Evolutionary conservation across 345 rosid genomes (phyloP), one percentile per base, ranked within the genome.

Genomic region (Euphorbia lathyris): DNA sequence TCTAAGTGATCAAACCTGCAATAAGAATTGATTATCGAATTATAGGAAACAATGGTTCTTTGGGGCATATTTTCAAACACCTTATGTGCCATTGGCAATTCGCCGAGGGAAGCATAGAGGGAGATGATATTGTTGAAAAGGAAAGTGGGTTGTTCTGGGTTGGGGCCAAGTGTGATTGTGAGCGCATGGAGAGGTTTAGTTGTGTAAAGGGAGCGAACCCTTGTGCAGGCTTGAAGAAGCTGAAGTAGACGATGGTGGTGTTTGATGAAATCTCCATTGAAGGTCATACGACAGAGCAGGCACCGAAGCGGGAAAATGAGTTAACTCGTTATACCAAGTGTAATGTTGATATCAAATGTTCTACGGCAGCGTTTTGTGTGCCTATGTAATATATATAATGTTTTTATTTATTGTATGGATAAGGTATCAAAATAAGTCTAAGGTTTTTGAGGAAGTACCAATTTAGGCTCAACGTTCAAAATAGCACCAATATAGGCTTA

Each of bases 141-240:
- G 65, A 64, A 90, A 66, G 87, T 60, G 47, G 89, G 77, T 70
- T 91, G 96, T 25, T 63, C 53, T 29, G 80, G 71, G 58, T 69
- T 67, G 13, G 80, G 62, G 8, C 80, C 83, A 61, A 81, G 63
- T 1, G 90, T 88, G 66, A 86, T 74, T 69, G 81, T 55, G 40
- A 91, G 86, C 0, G 96, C 98, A 40, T 91, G 97, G 36, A 91
- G 89, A 75, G 83, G 66, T 66, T 84, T 87, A 14, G 87, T 79
- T 17, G 73, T 78, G 29, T 72, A 58, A 56, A 91, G 78, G 40
- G 92, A 82, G 66, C 75, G 87, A 80, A 69, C 29, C 51, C 58
- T 81, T 43, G 81, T 62, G 82, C 85, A 81, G 57, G 68, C 65
- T 47, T 77, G 80, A 67, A 88, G 91, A 56, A 89, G 79, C 20